Evolutionary conservation across 192 early-diverging fungal genomes (phyloP), one percentile per base, ranked within the genome.

Genomic region (Oehlia diaphana): DNA sequence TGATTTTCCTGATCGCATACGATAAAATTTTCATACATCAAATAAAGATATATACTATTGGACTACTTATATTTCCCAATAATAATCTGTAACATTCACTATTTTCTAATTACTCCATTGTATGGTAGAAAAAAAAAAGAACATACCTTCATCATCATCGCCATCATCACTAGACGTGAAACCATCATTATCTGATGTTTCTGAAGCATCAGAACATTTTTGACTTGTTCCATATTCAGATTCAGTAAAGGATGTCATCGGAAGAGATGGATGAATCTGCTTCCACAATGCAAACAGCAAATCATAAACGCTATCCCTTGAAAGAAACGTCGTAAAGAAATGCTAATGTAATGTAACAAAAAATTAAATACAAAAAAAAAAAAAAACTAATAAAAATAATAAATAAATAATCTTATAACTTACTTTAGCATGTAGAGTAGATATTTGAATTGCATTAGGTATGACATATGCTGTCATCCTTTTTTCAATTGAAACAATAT

Each of bases 301-400:
- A 80, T 93, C 92, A 63, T 89, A 92, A 2, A 91, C 91, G 62
- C 87, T 86, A 68, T 97, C 96, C 42, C 96, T 93, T 73, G 92
- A 91, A n/a, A 97, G 83, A 69, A 97, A 95, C 8, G 96, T 96
- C 9, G 92, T 91, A 76, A 97, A 97, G 74, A 94, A 93, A 68
- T 95, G 89, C 86, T 91, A 80, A 47, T 26, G 13, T 74, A 4
- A 65, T 37, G 21, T 37, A 31, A 61, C 3, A 23, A 19, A 42
- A 26, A 76, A 42, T 61, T 37, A 4, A 66, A 6, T 9, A 3
- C 4, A 65, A 7, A 6, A 49, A 26, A 65, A 26, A 1, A n/a
- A 42, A 23, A 2, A 63, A 3, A 19, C 12, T 26, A 26, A 26
- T 26, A 26, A 26, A 65, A n/a, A 44, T 31, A 31, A 31, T 31